phyloP scores from a whole-genome alignment of 352 stramenopile genomes.

The Thalassiosira livingstoniorum region DNA sequence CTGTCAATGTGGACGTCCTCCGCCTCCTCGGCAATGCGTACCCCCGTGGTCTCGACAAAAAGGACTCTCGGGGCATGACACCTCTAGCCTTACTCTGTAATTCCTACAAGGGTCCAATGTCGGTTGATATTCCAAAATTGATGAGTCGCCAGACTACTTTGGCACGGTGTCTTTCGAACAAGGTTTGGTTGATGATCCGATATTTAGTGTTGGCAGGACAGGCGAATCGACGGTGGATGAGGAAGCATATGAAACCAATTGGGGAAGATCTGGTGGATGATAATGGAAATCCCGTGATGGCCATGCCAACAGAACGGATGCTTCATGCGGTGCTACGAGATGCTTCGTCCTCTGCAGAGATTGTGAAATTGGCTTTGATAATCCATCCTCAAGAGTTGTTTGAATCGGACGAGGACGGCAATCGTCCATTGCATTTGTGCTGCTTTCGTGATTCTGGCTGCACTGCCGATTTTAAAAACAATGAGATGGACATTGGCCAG shows the following conservation, averaged over 20 bases:
- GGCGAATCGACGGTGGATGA: constrained; percentile 22
- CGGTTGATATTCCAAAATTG: constrained; percentile 36
- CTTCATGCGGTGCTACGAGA: constrained; percentile 34
- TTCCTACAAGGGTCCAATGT: constrained; percentile 22
- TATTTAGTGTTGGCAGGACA: constrained; percentile 29
- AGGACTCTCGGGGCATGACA: constrained; percentile 21
- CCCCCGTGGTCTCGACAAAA: constrained; percentile 22
- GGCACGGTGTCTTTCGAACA: constrained; percentile 32
- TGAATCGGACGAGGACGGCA: constrained; percentile 26
- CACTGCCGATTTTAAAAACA: neutral
- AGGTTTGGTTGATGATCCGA: constrained; percentile 32
- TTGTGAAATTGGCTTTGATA: constrained; percentile 23
- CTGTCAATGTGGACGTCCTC: constrained; percentile 37
- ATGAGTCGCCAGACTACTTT: constrained; percentile 1
- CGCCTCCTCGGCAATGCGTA: constrained; percentile 24
- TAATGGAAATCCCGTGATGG: neutral
- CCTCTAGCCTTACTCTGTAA: constrained; percentile 36
- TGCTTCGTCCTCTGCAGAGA: constrained; percentile 26
- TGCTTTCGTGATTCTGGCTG: constrained; percentile 21
- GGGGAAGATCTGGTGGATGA: neutral
- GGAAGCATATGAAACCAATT: neutral
- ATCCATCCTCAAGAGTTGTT: constrained; percentile 6
- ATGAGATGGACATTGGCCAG: constrained; percentile 1
- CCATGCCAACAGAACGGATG: constrained; percentile 21
- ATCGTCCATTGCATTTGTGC: constrained; percentile 25